A percentile compares a stretch with the other conserved stretches of the same genome.
phyloP scores from a whole-genome alignment of 768 basidiomycete genomes.

The Boletus vinaceobasis region DNA sequence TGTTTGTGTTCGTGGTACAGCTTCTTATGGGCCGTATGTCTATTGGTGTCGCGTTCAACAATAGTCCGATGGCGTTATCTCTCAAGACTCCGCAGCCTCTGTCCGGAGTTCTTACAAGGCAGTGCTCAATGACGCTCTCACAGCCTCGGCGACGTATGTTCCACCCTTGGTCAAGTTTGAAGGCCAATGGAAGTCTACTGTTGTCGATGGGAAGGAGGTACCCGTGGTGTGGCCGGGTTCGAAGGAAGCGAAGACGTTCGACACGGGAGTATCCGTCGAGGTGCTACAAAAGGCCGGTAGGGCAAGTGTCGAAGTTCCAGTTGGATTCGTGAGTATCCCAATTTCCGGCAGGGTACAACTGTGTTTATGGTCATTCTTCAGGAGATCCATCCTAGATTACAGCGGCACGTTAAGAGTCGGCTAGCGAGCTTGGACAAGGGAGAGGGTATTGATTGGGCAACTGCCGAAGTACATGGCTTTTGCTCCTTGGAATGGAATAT shows the following conservation, averaged over 20 bases:
- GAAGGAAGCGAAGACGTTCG: slow-evolving; percentile 50
- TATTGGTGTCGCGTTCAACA: not conserved
- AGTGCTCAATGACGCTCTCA: slow-evolving; percentile 60
- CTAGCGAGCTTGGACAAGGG: slow-evolving; percentile 66
- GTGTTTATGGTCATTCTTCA: slow-evolving; percentile 25
- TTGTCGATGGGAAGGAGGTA: slow-evolving; percentile 11
- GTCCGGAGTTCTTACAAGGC: slow-evolving; percentile 59
- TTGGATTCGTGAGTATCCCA: slow-evolving; percentile 55
- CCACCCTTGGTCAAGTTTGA: slow-evolving; percentile 56
- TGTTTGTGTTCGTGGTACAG: not conserved
- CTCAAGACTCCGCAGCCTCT: slow-evolving; percentile 42
- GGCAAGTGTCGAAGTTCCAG: slow-evolving; percentile 61
- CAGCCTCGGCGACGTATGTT: slow-evolving; percentile 42
- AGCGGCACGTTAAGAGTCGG: slow-evolving; percentile 75
- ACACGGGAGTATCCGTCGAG: slow-evolving; percentile 61
- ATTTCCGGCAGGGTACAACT: not conserved
- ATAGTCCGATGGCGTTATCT: slow-evolving; percentile 40
- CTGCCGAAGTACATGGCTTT: slow-evolving; percentile 63
- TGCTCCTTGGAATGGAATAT: not conserved
- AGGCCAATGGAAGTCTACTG: slow-evolving; percentile 57
- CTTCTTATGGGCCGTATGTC: not conserved
- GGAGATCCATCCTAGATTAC: slow-evolving; percentile 78
- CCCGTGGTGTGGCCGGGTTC: slow-evolving; percentile 57
- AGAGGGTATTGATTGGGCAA: slow-evolving; percentile 82
- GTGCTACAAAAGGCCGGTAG: slow-evolving; percentile 57